Evolutionary conservation across 2,329 filamentous ascomycete species (phyloP), one percentile per base, ranked within the genome.

Genomic region (Microcyclosporella mali): DNA sequence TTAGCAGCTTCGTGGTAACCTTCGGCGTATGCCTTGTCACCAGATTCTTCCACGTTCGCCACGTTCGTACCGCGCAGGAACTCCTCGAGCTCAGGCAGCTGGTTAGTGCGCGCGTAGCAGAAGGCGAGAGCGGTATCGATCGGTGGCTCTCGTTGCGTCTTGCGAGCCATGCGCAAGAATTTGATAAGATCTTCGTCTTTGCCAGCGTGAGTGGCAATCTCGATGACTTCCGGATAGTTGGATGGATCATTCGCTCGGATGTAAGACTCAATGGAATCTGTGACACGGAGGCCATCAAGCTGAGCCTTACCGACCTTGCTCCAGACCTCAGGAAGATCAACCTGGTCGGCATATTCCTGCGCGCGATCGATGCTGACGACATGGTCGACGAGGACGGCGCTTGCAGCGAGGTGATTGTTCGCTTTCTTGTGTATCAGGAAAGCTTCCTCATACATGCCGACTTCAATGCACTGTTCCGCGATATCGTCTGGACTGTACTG

Each of bases 361-460:
- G 92, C 92, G 50, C 92, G 85, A 65, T 98, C 94, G 58, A 98
- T 97, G 75, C 88, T 95, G 60, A 98, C 90, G 57, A 98, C 82
- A 61, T 98, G 83, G 61, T 98, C 92, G 18, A 98, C 86, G 4
- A 98, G 81, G 21, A 98, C 92, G 52, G 90, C 85, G 56, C 86
- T 85, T 21, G 94, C 92, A 37, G 85, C 84, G 41, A 78, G 74
- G 66, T 94, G 88, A 68, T 94, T 88, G 62, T 84, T 82, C 55
- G 89, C 85, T 78, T 98, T 98, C 81, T 97, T 97, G 77, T 88
- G 94, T 56, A 98, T 92, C 70, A 95, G 88, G 56, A 98, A 95
- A 1, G 92, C 92, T 67, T 98, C 94, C 66, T 98, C 94, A 60
- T 86, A 87, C 55, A 98, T 78, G 49, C 92, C 92, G 45, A 97